Evolutionary conservation across 306 rosid genomes (phyloP).

Genomic region (Herpetospermum pedunculosum): DNA sequence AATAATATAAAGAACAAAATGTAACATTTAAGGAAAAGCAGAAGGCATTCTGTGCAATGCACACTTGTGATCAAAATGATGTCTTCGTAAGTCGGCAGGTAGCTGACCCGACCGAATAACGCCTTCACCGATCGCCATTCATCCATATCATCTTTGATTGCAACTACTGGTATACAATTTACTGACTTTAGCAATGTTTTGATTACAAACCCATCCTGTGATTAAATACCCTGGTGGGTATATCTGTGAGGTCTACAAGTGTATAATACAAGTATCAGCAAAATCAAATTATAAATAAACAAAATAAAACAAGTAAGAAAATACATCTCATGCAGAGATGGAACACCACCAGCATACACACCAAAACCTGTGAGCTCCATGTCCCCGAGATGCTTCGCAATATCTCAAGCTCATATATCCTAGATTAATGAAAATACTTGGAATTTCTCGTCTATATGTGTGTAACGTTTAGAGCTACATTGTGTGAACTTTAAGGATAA

Average conservation of each 20-base stretch:
- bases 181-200: slow-evolving; percentile 1
- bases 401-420: not conserved
- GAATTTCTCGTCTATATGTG: not conserved
- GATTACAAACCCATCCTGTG: slow-evolving; percentile 7
- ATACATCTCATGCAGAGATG: slow-evolving; percentile 4
- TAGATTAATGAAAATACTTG: not conserved
- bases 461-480: not conserved
- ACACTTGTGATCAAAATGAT: not conserved
- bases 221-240: not conserved
- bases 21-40: not conserved
- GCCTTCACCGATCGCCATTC: not conserved
- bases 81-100: slow-evolving; percentile 3
- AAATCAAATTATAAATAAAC: not conserved
- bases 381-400: not conserved
- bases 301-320: not conserved
- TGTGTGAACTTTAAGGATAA: not conserved
- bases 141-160: slow-evolving; percentile 2
- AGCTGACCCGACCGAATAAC: not conserved
- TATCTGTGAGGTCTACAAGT: slow-evolving; percentile 10
- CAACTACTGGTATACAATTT: not conserved
- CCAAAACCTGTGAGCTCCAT: not conserved
- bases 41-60: not conserved
- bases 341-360: slow-evolving; percentile 1
- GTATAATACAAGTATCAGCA: slow-evolving; percentile 9
- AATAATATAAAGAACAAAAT: not conserved